A percentile compares a stretch with the other conserved stretches of the same genome.
Conservation (phyloP, 2,329 filamentous ascomycete genomes). For the Apiospora malaysiana region DNA sequence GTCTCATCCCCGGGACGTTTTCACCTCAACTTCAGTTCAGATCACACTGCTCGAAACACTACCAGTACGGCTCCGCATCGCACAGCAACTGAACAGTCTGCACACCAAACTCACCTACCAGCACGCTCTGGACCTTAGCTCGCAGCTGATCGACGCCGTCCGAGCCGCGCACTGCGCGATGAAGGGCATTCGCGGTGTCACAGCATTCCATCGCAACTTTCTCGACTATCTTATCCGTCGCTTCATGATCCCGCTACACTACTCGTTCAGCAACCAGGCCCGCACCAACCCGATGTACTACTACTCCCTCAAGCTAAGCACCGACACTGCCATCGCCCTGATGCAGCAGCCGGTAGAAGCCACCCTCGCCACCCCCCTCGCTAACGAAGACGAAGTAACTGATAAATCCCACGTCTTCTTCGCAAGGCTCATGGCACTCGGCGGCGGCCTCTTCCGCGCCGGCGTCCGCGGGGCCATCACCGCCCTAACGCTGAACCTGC, state of each 20-base stretch:
- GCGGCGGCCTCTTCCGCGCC: conserved; percentile 50
- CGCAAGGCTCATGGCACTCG: conserved; percentile 42
- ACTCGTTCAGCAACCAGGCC: conserved; percentile 51
- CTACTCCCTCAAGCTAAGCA: conserved; percentile 53
- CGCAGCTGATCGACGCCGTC: conserved; percentile 39
- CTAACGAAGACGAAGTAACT: neutral
- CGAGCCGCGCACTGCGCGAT: conserved; percentile 32
- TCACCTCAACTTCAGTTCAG: conserved; percentile 40
- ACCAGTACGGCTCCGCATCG: conserved; percentile 42
- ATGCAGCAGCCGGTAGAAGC: conserved; percentile 23
- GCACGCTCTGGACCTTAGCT: conserved; percentile 42
- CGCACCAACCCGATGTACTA: conserved; percentile 52
- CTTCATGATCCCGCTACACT: conserved; percentile 61
- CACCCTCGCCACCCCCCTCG: neutral
- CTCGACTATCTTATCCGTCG: conserved; percentile 58
- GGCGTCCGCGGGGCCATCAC: conserved; percentile 36
- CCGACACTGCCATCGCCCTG: conserved; percentile 49
- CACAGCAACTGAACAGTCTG: conserved; percentile 43
- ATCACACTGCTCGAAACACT: conserved; percentile 44
- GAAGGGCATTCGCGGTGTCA: conserved; percentile 30
- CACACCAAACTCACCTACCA: conserved; percentile 41
- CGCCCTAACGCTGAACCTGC: conserved; percentile 44
- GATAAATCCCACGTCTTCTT: conserved; percentile 44
- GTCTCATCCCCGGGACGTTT: conserved; percentile 30
- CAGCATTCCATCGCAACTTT: conserved; percentile 52